Percentiles rank a stretch among this genome's conserved stretches.
These are phyloP conservation scores for Amaranthus cruentus DNA, from an alignment of 148 eudicot genomes.

Conservation along the genomic window DNA sequence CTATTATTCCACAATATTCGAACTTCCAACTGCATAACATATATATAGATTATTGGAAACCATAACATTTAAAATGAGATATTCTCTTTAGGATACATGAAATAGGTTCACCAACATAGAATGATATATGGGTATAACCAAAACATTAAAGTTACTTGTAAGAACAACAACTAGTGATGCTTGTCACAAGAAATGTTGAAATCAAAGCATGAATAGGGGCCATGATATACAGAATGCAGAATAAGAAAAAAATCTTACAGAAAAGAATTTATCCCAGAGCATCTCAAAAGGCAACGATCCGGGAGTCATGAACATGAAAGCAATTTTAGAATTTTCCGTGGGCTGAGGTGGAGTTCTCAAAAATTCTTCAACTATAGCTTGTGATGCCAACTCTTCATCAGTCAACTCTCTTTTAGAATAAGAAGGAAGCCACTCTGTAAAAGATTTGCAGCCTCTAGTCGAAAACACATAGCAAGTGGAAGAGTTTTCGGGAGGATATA, in stretches of 20 bases:
- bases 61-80: no score
- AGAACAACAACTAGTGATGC: not conserved
- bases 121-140: no score
- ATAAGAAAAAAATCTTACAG: constrained; percentile 35
- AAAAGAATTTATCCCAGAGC: constrained; percentile 70
- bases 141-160: not conserved
- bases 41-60: no score
- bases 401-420: constrained; percentile 52
- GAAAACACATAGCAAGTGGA: constrained; percentile 70
- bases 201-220: constrained; percentile 4
- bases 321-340: constrained; percentile 53
- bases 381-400: constrained; percentile 62
- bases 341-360: constrained; percentile 35
- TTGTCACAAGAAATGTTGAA: not conserved
- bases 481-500: constrained; percentile 64
- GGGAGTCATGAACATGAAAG: constrained; percentile 68
- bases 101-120: no score
- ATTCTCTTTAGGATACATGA: no score
- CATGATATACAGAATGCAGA: not conserved
- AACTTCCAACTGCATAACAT: no score
- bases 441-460: constrained; percentile 59
- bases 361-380: constrained; percentile 47
- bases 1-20: no score
- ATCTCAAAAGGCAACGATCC: constrained; percentile 64
- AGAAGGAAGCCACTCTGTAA: constrained; percentile 57